Evolutionary conservation across 306 rosid species (phyloP).

Genomic region (Cicer bijugum): DNA sequence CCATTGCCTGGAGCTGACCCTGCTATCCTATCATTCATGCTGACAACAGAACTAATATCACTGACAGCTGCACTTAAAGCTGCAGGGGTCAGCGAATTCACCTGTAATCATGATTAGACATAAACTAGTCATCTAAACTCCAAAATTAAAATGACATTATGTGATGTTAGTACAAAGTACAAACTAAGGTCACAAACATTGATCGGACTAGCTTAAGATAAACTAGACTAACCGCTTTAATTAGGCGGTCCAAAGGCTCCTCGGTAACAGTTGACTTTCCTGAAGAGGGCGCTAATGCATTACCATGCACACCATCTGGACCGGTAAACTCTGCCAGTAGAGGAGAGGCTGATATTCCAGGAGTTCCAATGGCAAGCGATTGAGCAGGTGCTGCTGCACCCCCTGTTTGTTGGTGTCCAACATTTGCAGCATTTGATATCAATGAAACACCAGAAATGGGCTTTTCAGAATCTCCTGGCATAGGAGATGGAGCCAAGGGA

Average conservation of each 20-base stretch:
- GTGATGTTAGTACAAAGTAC: constrained; percentile 26
- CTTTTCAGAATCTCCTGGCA: constrained; percentile 90
- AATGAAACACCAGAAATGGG: constrained; percentile 67
- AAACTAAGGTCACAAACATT: constrained; percentile 20
- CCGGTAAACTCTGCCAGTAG: constrained; percentile 85
- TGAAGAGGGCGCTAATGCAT: constrained; percentile 61
- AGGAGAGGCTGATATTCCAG: constrained; percentile 99
- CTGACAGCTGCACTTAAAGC: constrained; percentile 83
- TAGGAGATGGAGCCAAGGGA: constrained; percentile 93
- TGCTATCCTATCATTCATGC: constrained; percentile 94
- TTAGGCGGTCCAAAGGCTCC: constrained; percentile 89
- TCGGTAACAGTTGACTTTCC: constrained; percentile 80
- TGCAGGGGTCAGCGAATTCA: constrained; percentile 74
- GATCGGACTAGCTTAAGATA: constrained; percentile 34
- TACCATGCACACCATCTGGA: constrained; percentile 77
- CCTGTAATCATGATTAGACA: constrained; percentile 60
- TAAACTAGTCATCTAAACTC: constrained; percentile 33
- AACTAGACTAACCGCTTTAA: constrained; percentile 76
- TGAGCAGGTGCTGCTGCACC: constrained; percentile 65
- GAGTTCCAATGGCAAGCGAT: constrained; percentile 96
- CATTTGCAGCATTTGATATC: constrained; percentile 66
- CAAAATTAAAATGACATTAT: constrained; percentile 20
- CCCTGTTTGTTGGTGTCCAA: constrained; percentile 73
- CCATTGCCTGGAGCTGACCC: constrained; percentile 99
- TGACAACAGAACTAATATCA: constrained; percentile 88